Base-by-base conservation (phyloP, 1,139 yeast species). In the Hyphopichia pseudoburtonii region DNA sequence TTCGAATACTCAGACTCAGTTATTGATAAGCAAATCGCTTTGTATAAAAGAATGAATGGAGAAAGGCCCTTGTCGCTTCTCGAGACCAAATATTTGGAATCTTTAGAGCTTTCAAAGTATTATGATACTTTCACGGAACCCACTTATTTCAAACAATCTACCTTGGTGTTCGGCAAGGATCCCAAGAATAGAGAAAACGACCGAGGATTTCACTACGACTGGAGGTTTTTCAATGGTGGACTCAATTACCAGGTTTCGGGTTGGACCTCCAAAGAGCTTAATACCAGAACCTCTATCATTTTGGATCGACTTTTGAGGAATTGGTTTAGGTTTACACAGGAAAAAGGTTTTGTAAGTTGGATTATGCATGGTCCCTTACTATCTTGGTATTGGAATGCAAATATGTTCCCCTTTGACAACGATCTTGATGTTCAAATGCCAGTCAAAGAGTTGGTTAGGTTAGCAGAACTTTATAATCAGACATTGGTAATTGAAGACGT, bases 211-310 rank as follows among this genome's bases (percentile, higher is more conserved):
- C 92, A 84, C 54, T 81, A 82, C 51, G 90, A 85, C 56, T 78
- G 80, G 76, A 64, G 89, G 37, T 85, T 85, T 48, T 85, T 80
- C 61, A 71, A 72, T 43, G 82, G 84, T 6, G 54, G 54, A 17
- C 46, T 53, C 32, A 42, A 37, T 17, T 47, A 51, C 33, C 40
- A 45, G 19, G 40, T 40, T 26, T 18, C 30, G 14, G 56, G 52
- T 2, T 54, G 60, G 60, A 49, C 42, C 12, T 36, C 43, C 4
- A 47, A 45, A 27, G 59, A 54, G 32, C 41, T 48, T 23, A 43
- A 44, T 21, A 40, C 45, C n/a, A 46, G 58, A 37, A 53, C 53
- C 35, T 50, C 47, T 37, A 53, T 56, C 17, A 58, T 60, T 11
- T 47, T 60, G 30, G 62, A 59, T 32, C 45, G 64, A 30, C 47